These are phyloP conservation scores for Amanita pallidorosea DNA, from an alignment of 768 basidiomycete genomes.

Conservation along the genomic window DNA sequence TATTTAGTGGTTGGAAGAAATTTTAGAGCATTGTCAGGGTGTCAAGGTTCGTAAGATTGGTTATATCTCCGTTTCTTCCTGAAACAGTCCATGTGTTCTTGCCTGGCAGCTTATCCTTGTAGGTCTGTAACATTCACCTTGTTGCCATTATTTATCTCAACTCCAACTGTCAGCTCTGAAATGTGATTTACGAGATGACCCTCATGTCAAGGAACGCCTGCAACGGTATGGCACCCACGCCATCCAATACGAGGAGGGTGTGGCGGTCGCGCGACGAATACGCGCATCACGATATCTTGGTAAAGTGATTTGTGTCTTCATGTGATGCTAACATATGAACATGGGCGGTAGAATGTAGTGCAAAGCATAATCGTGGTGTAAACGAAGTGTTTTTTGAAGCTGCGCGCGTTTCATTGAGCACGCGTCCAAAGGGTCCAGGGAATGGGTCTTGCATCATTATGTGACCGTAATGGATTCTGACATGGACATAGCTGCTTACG, in stretches of 20 bases:
- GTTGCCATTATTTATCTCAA: constrained; percentile 5
- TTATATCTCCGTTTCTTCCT: constrained; percentile 5
- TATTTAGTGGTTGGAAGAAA: constrained; percentile 83
- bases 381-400: constrained; percentile 90
- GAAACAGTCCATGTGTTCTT: background rate
- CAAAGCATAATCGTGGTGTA: constrained; percentile 94
- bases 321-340: background rate
- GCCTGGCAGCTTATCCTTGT: constrained; percentile 76
- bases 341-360: constrained; percentile 74
- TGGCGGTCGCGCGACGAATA: constrained; percentile 82
- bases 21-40: constrained; percentile 86
- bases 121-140: constrained; percentile 42
- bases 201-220: constrained; percentile 57
- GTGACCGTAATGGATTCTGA: constrained; percentile 22
- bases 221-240: constrained; percentile 58
- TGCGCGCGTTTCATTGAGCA: constrained; percentile 72
- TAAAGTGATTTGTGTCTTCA: constrained; percentile 22
- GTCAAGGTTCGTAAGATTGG: constrained; percentile 54
- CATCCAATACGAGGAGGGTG: constrained; percentile 88
- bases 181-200: constrained; percentile 90
- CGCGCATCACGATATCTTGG: constrained; percentile 89
- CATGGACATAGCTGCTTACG: background rate
- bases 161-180: constrained; percentile 57
- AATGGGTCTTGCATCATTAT: constrained; percentile 48
- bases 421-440: constrained; percentile 55